phyloP scores from a whole-genome alignment of 768 basidiomycete species.

The Lentinula edodes region DNA sequence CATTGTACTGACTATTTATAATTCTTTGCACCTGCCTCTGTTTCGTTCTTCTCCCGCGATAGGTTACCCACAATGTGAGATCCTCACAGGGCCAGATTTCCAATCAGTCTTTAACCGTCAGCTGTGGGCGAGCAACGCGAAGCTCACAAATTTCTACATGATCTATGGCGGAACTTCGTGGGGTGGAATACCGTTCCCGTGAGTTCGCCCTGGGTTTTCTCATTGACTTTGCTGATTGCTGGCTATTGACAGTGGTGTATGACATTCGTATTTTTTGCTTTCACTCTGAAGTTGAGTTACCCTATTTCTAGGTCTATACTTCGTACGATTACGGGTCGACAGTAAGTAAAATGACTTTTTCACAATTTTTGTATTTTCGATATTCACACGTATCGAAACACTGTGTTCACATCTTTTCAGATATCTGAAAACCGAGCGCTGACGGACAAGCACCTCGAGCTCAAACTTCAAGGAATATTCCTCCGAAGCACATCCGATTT shows the following conservation, averaged over 20 bases:
- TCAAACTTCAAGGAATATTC: conserved; percentile 77
- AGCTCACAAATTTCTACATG: conserved; percentile 84
- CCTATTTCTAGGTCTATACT: conserved; percentile 14
- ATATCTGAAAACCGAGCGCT: conserved; percentile 68
- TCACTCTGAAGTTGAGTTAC: background rate
- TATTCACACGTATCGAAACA: background rate
- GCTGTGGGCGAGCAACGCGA: conserved; percentile 78
- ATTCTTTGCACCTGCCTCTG: background rate
- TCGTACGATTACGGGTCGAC: conserved; percentile 82
- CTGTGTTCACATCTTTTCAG: conserved; percentile 13
- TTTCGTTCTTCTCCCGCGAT: background rate
- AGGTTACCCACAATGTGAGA: conserved; percentile 62
- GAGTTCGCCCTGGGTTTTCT: conserved; percentile 42
- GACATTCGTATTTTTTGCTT: background rate
- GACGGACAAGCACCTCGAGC: conserved; percentile 65
- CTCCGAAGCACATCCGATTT: conserved; percentile 75
- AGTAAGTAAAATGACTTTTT: conserved; percentile 18
- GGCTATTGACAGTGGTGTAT: conserved; percentile 1
- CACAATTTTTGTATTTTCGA: background rate
- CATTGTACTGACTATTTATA: conserved; percentile 1
- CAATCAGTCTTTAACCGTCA: conserved; percentile 76
- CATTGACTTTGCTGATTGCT: background rate
- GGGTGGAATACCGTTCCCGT: conserved; percentile 76
- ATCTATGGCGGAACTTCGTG: conserved; percentile 66
- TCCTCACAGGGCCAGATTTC: conserved; percentile 68